Evolutionary conservation across 2,329 filamentous ascomycete species (phyloP).

Genomic region (Acephala macrosclerotiorum): DNA sequence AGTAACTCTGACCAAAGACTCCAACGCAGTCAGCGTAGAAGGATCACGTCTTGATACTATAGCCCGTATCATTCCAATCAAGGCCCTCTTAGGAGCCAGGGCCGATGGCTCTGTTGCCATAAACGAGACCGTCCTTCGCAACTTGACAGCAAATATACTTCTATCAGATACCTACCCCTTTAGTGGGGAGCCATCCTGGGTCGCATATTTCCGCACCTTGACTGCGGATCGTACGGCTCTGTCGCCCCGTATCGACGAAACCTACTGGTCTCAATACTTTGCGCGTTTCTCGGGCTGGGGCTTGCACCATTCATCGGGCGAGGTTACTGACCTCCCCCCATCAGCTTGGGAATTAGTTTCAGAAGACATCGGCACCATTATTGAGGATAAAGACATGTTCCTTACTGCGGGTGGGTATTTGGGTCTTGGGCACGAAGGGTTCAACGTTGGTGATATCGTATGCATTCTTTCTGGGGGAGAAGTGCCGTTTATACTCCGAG

Average conservation of each 20-base stretch:
- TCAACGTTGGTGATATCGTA: not conserved
- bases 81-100: no score
- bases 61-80: no score
- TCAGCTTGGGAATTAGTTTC: not conserved
- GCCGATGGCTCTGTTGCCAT: no score
- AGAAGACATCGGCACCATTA: not conserved
- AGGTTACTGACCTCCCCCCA: not conserved
- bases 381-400: conserved; percentile 12
- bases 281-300: no score
- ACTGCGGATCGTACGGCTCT: conserved; percentile 12
- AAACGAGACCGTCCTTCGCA: no score
- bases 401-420: not conserved
- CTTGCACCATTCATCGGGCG: no score
- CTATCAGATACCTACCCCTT: conserved; percentile 3
- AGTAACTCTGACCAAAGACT: not conserved
- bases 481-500: not conserved
- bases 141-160: not conserved
- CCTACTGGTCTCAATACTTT: no score
- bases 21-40: conserved; percentile 6
- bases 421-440: conserved; percentile 3
- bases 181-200: conserved; percentile 3
- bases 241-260: conserved; percentile 5
- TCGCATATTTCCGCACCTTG: conserved; percentile 11
- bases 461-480: not conserved
- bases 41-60: conserved; percentile 12